These are phyloP conservation scores for Ustilago nuda DNA, from an alignment of 1,284 basidiomycete species.

Conservation along the genomic window DNA sequence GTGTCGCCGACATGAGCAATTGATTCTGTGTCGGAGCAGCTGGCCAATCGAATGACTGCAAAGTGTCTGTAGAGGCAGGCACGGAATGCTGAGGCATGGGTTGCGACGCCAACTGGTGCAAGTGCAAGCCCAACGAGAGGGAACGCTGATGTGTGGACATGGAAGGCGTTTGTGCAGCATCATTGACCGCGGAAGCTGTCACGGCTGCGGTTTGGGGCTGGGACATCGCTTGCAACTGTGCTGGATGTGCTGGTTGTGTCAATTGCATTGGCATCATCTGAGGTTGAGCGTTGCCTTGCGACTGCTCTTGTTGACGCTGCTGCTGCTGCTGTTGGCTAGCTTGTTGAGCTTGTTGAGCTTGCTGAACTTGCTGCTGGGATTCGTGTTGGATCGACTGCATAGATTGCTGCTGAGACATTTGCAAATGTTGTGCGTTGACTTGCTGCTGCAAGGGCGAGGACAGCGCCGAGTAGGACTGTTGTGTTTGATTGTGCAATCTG, in stretches of 20 bases:
- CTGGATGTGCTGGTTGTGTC: conserved; percentile 22
- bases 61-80: conserved; percentile 32
- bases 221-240: conserved; percentile 22
- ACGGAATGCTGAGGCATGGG: conserved; percentile 38
- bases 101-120: conserved; percentile 38
- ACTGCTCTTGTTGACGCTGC: conserved; percentile 8
- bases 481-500: conserved; percentile 20
- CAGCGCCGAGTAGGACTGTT: conserved; percentile 26
- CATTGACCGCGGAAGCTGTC: conserved; percentile 16
- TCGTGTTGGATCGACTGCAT: conserved; percentile 32
- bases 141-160: conserved; percentile 47
- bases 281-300: conserved; percentile 6
- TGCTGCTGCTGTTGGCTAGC: conserved; percentile 10
- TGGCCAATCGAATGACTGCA: conserved; percentile 42
- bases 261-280: conserved; percentile 39
- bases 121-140: conserved; percentile 37
- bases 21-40: conserved; percentile 35
- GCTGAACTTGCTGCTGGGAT: conserved; percentile 22
- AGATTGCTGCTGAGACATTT: conserved; percentile 16
- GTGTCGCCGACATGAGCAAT: conserved; percentile 37
- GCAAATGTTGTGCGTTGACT: conserved; percentile 22
- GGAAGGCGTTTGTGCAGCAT: conserved; percentile 25
- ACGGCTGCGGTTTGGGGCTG: conserved; percentile 8
- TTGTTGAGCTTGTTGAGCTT: conserved; percentile 1
- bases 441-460: conserved; percentile 39